A percentile compares a stretch with the other conserved stretches of the same genome.
These are phyloP conservation scores for Lupinus albus DNA, from an alignment of 306 rosid species.

Conservation along the genomic window DNA sequence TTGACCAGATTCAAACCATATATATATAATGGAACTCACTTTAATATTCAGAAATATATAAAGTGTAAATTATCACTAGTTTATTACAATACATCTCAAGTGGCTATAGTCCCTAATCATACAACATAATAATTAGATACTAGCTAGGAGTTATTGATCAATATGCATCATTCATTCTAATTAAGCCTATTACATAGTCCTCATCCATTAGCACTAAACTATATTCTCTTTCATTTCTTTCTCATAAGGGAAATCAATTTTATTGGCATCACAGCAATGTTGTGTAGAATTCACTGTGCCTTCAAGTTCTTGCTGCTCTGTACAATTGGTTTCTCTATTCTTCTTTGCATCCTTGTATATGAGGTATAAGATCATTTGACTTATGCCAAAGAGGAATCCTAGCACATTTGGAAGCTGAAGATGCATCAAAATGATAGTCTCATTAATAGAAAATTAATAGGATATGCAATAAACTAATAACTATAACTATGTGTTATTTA, in stretches of 20 bases:
- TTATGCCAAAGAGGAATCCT: conserved; percentile 61
- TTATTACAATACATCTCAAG: conserved; percentile 36
- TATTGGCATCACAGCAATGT: conserved; percentile 26
- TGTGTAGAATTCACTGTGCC: conserved; percentile 21
- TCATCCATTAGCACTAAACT: conserved; percentile 13
- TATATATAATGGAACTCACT: background rate
- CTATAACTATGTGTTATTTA: background rate
- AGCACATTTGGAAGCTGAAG: conserved; percentile 67
- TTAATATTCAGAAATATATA: conserved; percentile 17
- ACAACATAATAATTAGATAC: conserved; percentile 7
- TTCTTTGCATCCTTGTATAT: conserved; percentile 47
- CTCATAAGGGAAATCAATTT: conserved; percentile 19
- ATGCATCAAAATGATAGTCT: background rate
- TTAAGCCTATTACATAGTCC: conserved; percentile 29
- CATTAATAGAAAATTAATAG: conserved; percentile 12
- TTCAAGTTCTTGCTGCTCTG: conserved; percentile 23
- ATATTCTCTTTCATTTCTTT: conserved; percentile 45
- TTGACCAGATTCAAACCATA: background rate
- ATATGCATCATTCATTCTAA: conserved; percentile 17
- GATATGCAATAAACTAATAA: background rate
- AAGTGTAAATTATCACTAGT: background rate
- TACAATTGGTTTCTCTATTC: background rate
- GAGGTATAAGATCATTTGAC: conserved; percentile 61
- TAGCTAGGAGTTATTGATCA: conserved; percentile 32
- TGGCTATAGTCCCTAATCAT: conserved; percentile 18